A percentile compares a stretch with the other conserved stretches of the same genome.
phyloP scores from a whole-genome alignment of 2,329 filamentous ascomycete genomes.

The Fusarium sp. region DNA sequence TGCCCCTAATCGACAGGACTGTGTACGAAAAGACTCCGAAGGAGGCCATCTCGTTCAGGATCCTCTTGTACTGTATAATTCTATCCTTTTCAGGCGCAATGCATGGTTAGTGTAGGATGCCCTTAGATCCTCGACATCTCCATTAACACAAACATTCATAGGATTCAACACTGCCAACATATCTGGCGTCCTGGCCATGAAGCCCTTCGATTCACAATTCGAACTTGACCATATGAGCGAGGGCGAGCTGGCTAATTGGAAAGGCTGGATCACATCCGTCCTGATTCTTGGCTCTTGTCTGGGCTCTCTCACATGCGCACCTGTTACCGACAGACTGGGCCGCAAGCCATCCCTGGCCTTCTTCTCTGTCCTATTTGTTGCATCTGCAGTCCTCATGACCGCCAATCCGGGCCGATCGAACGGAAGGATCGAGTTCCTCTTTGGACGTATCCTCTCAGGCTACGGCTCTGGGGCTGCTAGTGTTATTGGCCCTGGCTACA shows the following conservation, averaged over 20 bases:
- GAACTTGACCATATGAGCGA: background rate
- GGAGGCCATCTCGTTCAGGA: slow-evolving; percentile 13
- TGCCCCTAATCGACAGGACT: slow-evolving; percentile 6
- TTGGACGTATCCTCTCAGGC: slow-evolving; percentile 5
- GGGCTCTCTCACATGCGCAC: slow-evolving; percentile 11
- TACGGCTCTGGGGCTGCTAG: slow-evolving; percentile 15
- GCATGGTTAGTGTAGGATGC: slow-evolving; percentile 2
- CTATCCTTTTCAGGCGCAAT: slow-evolving; percentile 16
- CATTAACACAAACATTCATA: background rate
- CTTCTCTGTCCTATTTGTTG: slow-evolving; percentile 4
- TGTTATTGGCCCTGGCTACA: slow-evolving; percentile 9
- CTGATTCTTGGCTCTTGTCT: slow-evolving; percentile 9
- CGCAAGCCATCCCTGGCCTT: slow-evolving; percentile 7
- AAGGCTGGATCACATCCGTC: slow-evolving; percentile 12
- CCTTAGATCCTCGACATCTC: background rate
- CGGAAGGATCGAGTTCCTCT: slow-evolving; percentile 5
- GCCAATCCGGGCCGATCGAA: background rate
- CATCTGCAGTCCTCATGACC: slow-evolving; percentile 7
- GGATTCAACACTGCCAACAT: slow-evolving; percentile 21
- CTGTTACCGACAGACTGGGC: slow-evolving; percentile 6
- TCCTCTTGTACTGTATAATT: slow-evolving; percentile 14
- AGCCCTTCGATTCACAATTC: slow-evolving; percentile 8
- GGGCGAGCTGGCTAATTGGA: slow-evolving; percentile 5
- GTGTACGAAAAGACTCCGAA: slow-evolving; percentile 6
- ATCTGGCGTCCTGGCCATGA: slow-evolving; percentile 14